phyloP scores from a whole-genome alignment of 169 alveolate species.

The Toxoplasma gondii region DNA sequence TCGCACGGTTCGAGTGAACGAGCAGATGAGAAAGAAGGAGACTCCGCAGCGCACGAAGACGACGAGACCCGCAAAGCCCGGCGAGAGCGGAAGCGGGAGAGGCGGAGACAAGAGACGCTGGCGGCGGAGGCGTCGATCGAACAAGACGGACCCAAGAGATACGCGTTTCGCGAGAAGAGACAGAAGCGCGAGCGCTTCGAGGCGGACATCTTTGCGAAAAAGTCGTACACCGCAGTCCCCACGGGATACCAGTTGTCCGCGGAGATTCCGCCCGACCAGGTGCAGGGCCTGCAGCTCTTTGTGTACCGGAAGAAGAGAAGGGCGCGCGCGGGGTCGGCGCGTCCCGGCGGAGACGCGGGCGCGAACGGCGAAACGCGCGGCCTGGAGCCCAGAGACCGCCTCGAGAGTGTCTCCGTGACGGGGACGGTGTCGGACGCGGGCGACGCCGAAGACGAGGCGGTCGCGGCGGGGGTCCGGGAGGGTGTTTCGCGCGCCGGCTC shows the following conservation, averaged over 20 bases:
- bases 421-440: neutral
- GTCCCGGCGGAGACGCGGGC: neutral
- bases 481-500: neutral
- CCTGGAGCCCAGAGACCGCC: neutral
- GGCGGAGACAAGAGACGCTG: neutral
- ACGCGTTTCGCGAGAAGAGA: conserved; percentile 28
- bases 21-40: neutral
- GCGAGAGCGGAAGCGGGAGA: neutral
- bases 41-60: neutral
- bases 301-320: conserved; percentile 16
- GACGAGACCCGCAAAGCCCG: neutral
- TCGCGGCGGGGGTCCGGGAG: neutral
- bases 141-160: neutral
- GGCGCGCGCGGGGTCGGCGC: neutral
- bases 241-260: conserved; percentile 10
- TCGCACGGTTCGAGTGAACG: neutral
- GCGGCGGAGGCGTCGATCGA: neutral
- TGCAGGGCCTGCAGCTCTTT: conserved; percentile 24
- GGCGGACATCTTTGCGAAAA: conserved; percentile 13
- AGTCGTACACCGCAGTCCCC: conserved; percentile 36
- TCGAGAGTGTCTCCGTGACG: neutral
- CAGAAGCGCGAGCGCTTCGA: conserved; percentile 36
- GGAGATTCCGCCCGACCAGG: conserved; percentile 6
- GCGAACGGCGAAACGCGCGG: neutral
- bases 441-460: neutral